These are phyloP conservation scores for Carex myosuroides DNA, from an alignment of 176 grass and related monocot species.

Conservation along the genomic window DNA sequence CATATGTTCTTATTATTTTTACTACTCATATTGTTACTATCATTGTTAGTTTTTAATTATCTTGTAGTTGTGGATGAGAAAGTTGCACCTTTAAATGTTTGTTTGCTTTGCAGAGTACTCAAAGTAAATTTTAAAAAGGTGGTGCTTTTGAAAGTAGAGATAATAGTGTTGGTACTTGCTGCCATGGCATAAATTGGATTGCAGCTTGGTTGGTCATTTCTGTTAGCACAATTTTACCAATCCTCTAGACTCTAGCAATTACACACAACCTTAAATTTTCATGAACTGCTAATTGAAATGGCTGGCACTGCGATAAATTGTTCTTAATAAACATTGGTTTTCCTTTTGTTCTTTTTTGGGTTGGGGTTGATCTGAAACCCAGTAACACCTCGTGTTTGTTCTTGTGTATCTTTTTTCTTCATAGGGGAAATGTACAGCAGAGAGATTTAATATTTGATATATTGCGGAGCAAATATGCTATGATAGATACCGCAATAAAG, in stretches of 20 bases:
- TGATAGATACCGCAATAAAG: conserved; percentile 52
- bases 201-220: neutral
- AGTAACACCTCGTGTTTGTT: neutral
- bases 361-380: neutral
- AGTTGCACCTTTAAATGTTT: neutral
- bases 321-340: neutral
- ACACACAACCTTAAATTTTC: neutral
- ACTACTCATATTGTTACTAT: neutral
- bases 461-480: conserved; percentile 50
- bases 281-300: neutral
- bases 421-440: conserved; percentile 64
- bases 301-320: neutral
- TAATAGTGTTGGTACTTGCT: neutral
- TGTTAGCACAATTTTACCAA: neutral
- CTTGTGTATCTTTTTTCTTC: conserved; percentile 12
- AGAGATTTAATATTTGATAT: conserved; percentile 65
- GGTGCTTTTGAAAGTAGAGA: neutral
- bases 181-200: neutral
- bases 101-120: neutral
- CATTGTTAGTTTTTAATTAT: neutral
- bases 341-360: neutral
- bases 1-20: neutral
- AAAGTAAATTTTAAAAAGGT: neutral
- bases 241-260: neutral
- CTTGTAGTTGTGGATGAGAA: neutral